Evolutionary conservation across 106 monocot genomes (phyloP), one percentile per base, ranked within the genome.

Genomic region (Ottelia alismoides): DNA sequence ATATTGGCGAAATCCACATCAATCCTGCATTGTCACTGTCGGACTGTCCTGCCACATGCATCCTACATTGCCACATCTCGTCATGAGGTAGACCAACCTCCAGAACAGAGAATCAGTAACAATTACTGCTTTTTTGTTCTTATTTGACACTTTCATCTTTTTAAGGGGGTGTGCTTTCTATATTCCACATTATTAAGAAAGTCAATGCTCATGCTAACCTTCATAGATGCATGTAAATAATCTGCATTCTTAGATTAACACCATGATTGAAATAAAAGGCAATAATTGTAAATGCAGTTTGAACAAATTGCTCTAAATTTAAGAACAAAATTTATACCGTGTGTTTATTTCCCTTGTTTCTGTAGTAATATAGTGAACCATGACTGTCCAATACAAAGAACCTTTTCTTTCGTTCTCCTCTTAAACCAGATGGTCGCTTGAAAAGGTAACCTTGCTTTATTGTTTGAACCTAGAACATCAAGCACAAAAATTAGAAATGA

Each of bases 401-500:
- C 66, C 77, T 79, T 47, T 89, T 74, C 64, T 98, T 85, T 89
- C 96, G 85, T 40, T 82, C 89, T 67, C 78, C 94, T 72, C 82
- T 78, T 57, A 78, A 51, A 57, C 70, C 78, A 67, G 79, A 75
- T 60, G 96, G 82, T 3, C 70, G 78, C 59, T 98, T 98, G 47
- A 89, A 74, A 60, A 98, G 85, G 75, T 98, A 98, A 2, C 96
- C 96, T 82, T 98, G 96, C 58, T 90, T 98, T 64, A 98, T 82
- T 54, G 85, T 82, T 63, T 89, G 76, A 73, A 89, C 85, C 96
- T 98, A 61, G 30, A 73, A 30, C 27, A 69, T n/a, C n/a, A n/a
- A n/a, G n/a, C n/a, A n/a, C n/a, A n/a, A n/a, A n/a, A n/a, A n/a
- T n/a, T n/a, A n/a, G n/a, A n/a, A n/a, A n/a, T n/a, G n/a, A n/a